These are phyloP conservation scores for Euphorbia pulcherrima DNA, from an alignment of 345 rosid species.

Conservation along the genomic window DNA sequence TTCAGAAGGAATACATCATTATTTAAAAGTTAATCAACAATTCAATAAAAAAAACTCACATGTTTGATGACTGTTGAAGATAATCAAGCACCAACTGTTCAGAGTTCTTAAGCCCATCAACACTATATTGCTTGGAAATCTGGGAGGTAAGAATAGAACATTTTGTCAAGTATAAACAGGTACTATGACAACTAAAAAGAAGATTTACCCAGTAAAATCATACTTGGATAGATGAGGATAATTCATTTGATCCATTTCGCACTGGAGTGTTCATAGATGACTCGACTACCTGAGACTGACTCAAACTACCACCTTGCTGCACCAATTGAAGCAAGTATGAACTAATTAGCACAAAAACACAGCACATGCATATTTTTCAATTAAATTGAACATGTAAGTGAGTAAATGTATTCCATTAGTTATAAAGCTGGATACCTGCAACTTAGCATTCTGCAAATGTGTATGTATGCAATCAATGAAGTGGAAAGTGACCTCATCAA, in stretches of 20 bases:
- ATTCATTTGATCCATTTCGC: slow-evolving; percentile 33
- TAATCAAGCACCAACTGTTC: slow-evolving; percentile 76
- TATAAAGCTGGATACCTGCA: slow-evolving; percentile 42
- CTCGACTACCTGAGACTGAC: slow-evolving; percentile 40
- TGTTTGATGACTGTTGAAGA: slow-evolving; percentile 66
- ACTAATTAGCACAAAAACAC: slow-evolving; percentile 2
- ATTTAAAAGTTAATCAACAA: neutral
- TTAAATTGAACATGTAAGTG: neutral
- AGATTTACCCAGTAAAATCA: slow-evolving; percentile 7
- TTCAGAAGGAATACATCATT: neutral
- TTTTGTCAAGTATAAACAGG: slow-evolving; percentile 5
- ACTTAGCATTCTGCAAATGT: slow-evolving; percentile 50
- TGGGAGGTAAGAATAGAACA: slow-evolving; percentile 19
- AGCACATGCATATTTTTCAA: neutral
- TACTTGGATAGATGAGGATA: slow-evolving; percentile 50
- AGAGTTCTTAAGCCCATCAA: slow-evolving; percentile 58
- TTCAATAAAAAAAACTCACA: slow-evolving; percentile 43
- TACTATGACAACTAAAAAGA: neutral
- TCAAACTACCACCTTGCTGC: slow-evolving; percentile 32
- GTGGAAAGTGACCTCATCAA: slow-evolving; percentile 84
- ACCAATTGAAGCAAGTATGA: slow-evolving; percentile 17
- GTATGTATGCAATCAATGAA: slow-evolving; percentile 76
- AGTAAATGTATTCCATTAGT: neutral
- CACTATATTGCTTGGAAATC: slow-evolving; percentile 42
- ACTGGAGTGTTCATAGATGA: slow-evolving; percentile 35